phyloP scores from a whole-genome alignment of 805 yeast genomes.

The Saturnispora hagleri region DNA sequence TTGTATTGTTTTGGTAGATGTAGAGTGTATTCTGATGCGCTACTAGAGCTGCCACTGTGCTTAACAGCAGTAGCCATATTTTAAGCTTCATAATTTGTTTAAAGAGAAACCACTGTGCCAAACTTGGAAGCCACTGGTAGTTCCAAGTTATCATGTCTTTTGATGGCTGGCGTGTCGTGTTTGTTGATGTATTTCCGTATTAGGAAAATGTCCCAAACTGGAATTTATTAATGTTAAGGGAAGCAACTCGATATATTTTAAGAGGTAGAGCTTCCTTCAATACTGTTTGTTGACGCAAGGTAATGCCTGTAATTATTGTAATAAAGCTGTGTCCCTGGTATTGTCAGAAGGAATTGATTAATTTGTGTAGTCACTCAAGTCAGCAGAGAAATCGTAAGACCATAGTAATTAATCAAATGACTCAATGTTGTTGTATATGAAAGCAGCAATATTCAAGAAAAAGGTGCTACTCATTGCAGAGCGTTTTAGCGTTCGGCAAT shows the following conservation, averaged over 20 bases:
- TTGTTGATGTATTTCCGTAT: not conserved
- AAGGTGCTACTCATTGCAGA: too few species aligned
- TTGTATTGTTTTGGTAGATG: conserved; percentile 25
- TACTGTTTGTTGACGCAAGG: not conserved
- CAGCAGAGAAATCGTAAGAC: too few species aligned
- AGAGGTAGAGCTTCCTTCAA: not conserved
- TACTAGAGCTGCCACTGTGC: not conserved
- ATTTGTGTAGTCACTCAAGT: too few species aligned
- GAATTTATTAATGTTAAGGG: not conserved
- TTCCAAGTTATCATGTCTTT: not conserved
- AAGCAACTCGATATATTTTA: not conserved
- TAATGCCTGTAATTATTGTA: too few species aligned
- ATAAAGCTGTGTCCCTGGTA: too few species aligned
- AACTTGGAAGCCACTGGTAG: not conserved
- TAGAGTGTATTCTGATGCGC: conserved; percentile 21
- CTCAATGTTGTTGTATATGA: too few species aligned
- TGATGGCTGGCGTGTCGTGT: conserved; percentile 1
- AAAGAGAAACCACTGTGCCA: not conserved
- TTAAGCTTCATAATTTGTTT: not conserved
- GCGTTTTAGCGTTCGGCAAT: too few species aligned
- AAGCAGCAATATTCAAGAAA: too few species aligned
- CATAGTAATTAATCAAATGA: too few species aligned
- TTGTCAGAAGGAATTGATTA: too few species aligned
- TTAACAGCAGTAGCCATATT: not conserved
- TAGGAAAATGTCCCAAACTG: not conserved